phyloP scores from a whole-genome alignment of 441 rosid genomes.

The Pelargonium exstipulatum region DNA sequence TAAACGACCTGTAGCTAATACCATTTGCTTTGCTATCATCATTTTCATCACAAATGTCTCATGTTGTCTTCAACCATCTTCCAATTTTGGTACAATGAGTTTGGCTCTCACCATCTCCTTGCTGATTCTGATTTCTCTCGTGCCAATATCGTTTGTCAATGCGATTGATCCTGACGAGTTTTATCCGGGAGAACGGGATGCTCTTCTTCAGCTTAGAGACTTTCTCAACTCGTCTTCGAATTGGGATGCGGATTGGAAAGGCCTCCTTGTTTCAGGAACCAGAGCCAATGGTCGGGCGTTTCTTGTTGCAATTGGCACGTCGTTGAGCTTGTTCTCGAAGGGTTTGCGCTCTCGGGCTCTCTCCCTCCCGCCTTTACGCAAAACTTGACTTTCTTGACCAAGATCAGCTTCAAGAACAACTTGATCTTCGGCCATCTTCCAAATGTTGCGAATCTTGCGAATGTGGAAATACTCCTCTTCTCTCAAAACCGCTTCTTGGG shows the following conservation, averaged over 20 bases:
- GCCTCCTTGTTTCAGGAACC: constrained; percentile 37
- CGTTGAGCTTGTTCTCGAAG: constrained; percentile 40
- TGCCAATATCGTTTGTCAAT: no score
- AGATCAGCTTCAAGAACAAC: constrained; percentile 38
- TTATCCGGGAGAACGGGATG: constrained; percentile 33
- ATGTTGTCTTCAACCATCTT: no score
- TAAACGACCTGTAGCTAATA: no score
- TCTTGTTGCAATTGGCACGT: constrained; percentile 42
- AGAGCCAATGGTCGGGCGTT: constrained; percentile 45
- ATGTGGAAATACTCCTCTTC: constrained; percentile 30
- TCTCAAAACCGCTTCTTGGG: constrained; percentile 40
- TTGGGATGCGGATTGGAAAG: constrained; percentile 41
- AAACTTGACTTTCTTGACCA: constrained; percentile 38
- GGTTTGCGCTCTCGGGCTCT: constrained; percentile 35
- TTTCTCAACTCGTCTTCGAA: constrained; percentile 27
- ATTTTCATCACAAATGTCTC: no score
- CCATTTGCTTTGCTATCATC: no score
- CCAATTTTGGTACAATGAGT: no score
- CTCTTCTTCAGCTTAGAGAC: constrained; percentile 38
- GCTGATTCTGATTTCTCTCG: no score
- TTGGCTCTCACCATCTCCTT: no score
- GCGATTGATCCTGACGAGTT: background rate
- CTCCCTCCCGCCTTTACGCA: constrained; percentile 35
- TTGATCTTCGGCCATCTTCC: constrained; percentile 39
- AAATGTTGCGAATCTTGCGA: constrained; percentile 26